Evolutionary conservation across 2,329 filamentous ascomycete genomes (phyloP).

Genomic region (Atkinsonella hypoxylon): DNA sequence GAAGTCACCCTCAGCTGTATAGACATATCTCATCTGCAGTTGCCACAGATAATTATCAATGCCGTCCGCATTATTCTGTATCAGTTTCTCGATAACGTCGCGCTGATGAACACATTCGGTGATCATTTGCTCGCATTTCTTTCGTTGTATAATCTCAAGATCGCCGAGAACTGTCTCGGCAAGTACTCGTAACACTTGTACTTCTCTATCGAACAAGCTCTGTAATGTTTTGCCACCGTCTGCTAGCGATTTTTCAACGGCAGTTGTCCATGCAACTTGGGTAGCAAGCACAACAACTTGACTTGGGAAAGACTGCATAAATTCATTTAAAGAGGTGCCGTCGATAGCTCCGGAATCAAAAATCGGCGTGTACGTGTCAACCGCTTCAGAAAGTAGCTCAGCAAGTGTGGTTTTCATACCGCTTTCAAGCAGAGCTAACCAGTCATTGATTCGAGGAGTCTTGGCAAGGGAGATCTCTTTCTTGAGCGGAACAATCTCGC

Average conservation of each 20-base stretch:
- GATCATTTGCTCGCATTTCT: slow-evolving; percentile 97
- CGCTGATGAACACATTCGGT: slow-evolving; percentile 98
- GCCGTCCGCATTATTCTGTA: slow-evolving; percentile 60
- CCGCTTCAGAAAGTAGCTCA: slow-evolving; percentile 76
- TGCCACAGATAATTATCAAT: slow-evolving; percentile 85
- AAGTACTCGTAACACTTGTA: slow-evolving; percentile 73
- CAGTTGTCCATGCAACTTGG: slow-evolving; percentile 85
- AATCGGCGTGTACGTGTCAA: slow-evolving; percentile 69
- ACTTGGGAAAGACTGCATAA: slow-evolving; percentile 74
- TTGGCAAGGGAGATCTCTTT: slow-evolving; percentile 87
- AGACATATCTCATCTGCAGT: slow-evolving; percentile 93
- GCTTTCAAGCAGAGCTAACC: slow-evolving; percentile 83
- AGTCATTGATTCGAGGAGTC: slow-evolving; percentile 96
- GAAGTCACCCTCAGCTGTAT: slow-evolving; percentile 68
- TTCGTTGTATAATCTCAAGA: slow-evolving; percentile 72
- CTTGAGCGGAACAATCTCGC: slow-evolving; percentile 75
- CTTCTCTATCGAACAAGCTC: slow-evolving; percentile 66
- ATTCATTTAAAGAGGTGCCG: slow-evolving; percentile 57
- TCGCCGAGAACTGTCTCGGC: slow-evolving; percentile 85
- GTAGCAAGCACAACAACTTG: slow-evolving; percentile 93
- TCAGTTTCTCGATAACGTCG: slow-evolving; percentile 80
- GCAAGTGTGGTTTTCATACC: slow-evolving; percentile 93
- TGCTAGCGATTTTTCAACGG: slow-evolving; percentile 66
- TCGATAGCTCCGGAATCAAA: slow-evolving; percentile 64
- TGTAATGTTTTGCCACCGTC: slow-evolving; percentile 59